Evolutionary conservation across 2,329 filamentous ascomycete species (phyloP).

Genomic region (Cryphonectria parasitica): DNA sequence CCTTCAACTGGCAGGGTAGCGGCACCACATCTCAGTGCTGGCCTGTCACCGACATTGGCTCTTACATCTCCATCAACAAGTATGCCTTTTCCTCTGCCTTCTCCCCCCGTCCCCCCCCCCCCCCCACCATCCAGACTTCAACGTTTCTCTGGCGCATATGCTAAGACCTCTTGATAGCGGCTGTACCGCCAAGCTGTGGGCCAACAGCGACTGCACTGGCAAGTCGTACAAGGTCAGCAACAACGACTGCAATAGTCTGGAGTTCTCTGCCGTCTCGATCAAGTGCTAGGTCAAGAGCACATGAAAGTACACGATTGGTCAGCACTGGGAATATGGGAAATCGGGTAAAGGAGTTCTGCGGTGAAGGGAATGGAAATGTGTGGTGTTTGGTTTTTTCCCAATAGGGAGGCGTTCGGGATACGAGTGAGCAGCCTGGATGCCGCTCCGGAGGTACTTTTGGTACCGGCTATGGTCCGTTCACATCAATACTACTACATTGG

Average conservation of each 20-base stretch:
- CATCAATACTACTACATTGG: neutral
- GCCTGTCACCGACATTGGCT: neutral
- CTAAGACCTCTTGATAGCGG: neutral
- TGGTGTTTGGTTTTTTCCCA: neutral
- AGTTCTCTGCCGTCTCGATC: neutral
- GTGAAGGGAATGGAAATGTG: neutral
- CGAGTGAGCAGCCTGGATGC: neutral
- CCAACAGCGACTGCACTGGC: neutral
- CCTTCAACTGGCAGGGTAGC: slow-evolving; percentile 1
- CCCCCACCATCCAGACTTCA: neutral
- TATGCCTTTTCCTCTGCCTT: neutral
- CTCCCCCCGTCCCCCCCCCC: neutral
- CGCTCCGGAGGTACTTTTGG: neutral
- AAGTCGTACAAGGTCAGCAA: neutral
- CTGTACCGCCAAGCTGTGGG: slow-evolving; percentile 1
- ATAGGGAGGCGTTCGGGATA: neutral
- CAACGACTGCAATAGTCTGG: neutral
- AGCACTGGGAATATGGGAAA: neutral
- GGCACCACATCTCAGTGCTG: neutral
- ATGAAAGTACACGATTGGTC: neutral
- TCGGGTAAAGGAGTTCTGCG: neutral
- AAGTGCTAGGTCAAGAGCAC: neutral
- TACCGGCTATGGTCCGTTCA: neutral
- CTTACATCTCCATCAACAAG: neutral
- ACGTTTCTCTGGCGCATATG: neutral